phyloP scores from a whole-genome alignment of 2,329 filamentous ascomycete genomes.

The Magnaporthiopsis incrustans region DNA sequence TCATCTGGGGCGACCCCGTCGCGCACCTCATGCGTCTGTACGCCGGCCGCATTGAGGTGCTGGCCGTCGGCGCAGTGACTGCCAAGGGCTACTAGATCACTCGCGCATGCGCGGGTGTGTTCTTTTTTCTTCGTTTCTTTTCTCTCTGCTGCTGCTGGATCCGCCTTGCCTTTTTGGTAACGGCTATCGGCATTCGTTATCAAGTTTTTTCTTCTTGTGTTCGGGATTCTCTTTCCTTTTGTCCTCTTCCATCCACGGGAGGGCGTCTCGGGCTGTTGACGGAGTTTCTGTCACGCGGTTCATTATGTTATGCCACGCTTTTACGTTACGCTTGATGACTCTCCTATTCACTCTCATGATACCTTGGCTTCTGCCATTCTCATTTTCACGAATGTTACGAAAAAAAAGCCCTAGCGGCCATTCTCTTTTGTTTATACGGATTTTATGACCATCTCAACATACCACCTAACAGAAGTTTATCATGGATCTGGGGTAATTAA shows the following conservation, averaged over 20 bases:
- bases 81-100: conserved; percentile 19
- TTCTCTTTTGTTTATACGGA: not conserved
- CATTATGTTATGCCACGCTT: not conserved
- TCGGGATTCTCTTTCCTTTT: not conserved
- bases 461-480: not conserved
- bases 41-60: conserved; percentile 57
- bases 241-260: not conserved
- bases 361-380: not conserved
- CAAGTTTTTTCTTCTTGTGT: not conserved
- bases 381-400: not conserved
- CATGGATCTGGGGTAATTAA: not conserved
- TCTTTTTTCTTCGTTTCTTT: not conserved
- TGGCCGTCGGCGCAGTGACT: conserved; percentile 63
- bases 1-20: conserved; percentile 76
- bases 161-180: not conserved
- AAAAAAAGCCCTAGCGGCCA: not conserved
- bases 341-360: not conserved
- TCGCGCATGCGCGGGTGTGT: not conserved
- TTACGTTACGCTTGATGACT: not conserved
- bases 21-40: conserved; percentile 78
- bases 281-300: not conserved
- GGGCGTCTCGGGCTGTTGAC: not conserved
- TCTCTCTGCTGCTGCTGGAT: not conserved
- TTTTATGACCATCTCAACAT: not conserved
- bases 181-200: not conserved